Evolutionary conservation across 768 basidiomycete species (phyloP), one percentile per base, ranked within the genome.

Genomic region (Exidia glandulosa): DNA sequence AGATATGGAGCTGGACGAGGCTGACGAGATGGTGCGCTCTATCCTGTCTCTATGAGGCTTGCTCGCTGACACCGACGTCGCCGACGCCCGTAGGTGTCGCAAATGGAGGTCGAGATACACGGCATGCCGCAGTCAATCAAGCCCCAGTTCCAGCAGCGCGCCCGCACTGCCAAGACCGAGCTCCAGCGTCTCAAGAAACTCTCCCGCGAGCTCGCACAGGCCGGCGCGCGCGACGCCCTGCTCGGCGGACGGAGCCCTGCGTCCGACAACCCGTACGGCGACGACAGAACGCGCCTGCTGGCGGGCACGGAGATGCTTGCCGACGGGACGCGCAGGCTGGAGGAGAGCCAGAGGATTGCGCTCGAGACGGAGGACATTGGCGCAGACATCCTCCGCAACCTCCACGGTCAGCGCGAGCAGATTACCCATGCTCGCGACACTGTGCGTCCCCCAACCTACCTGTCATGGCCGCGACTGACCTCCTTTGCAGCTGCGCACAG

Each of bases 21-120:
- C 94, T 0, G 94, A 96, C 65, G 96, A 98, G 78, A 93, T 97
- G 83, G 94, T 88, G 67, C 55, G 82, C 68, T 9, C 34, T 16
- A 16, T 32, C 50, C 31, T 12, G 14, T 32, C 37, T 29, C n/a
- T 48, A 41, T 13, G 3, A 27, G 6, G 32, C 27, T 32, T 41
- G 25, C 33, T 33, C 30, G 32, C 23, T 32, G 41, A 29, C 56
- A 60, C 58, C 56, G 41, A 4, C 19, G 32, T 27, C 57, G 56
- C 13, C 45, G 29, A 57, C 27, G 63, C 62, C 50, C 32, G 3
- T 65, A 98, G 95, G 82, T 97, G 64, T 93, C 93, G 54, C 96
- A 99, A 81, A 96, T 99, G 95, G 95, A 97, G 75, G 88, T 99
- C 60, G 96, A 99, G 75, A 86, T 95, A 6, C 93, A 94, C 66